A percentile compares a stretch with the other conserved stretches of the same genome.
Evolutionary conservation across 306 rosid genomes (phyloP).

Genomic region (Inga laurina): DNA sequence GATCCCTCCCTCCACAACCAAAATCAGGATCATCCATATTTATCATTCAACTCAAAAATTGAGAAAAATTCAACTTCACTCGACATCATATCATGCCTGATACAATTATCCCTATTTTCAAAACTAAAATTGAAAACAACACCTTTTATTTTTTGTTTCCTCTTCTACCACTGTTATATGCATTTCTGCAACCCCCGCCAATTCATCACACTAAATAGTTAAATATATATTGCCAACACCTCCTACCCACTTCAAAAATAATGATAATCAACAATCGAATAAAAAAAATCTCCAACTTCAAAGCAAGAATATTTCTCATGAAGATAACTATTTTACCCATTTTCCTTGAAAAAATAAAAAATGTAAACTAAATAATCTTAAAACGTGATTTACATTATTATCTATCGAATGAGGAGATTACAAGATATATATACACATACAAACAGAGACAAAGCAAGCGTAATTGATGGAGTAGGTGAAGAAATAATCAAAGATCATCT

Average conservation of each 20-base stretch:
- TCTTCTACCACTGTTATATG: background rate
- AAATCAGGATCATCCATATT: background rate
- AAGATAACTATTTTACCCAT: too few species aligned
- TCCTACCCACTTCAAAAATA: background rate
- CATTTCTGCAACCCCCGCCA: background rate
- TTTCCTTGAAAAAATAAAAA: background rate
- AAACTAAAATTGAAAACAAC: background rate
- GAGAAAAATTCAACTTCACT: background rate
- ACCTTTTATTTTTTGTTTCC: background rate
- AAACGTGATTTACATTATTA: too few species aligned
- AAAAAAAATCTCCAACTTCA: background rate
- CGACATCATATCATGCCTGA: background rate
- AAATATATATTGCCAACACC: background rate
- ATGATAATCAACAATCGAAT: background rate
- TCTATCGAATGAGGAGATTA: too few species aligned
- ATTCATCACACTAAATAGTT: background rate
- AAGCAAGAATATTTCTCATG: background rate
- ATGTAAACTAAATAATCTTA: too few species aligned
- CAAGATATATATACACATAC: too few species aligned
- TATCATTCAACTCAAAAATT: background rate
- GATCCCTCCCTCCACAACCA: background rate
- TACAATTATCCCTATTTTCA: background rate
- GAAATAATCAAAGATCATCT: too few species aligned
- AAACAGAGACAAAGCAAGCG: too few species aligned
- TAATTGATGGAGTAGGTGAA: too few species aligned